These are phyloP conservation scores for Phyllosticta citrichinensis DNA, from an alignment of 2,329 filamentous ascomycete species.

Conservation along the genomic window DNA sequence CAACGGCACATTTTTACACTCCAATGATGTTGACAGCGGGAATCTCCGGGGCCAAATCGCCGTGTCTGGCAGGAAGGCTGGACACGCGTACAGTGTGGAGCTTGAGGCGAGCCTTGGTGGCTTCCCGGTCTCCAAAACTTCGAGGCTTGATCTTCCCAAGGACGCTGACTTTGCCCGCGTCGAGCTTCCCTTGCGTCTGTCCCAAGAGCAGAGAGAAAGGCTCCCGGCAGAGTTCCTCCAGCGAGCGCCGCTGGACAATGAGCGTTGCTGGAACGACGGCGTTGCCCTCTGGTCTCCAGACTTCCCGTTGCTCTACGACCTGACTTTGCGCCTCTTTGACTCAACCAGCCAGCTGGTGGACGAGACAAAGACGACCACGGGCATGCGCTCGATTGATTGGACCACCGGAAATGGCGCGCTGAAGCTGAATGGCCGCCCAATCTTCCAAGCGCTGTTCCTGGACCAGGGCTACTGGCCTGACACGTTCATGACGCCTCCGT, in stretches of 20 bases:
- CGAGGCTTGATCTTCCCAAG: conserved; percentile 34
- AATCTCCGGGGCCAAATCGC: conserved; percentile 42
- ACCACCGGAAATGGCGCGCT: conserved; percentile 47
- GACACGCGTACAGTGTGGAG: conserved; percentile 40
- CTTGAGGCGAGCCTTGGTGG: conserved; percentile 46
- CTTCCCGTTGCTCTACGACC: conserved; percentile 46
- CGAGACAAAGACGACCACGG: conserved; percentile 48
- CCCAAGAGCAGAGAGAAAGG: conserved; percentile 30
- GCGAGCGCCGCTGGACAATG: conserved; percentile 27
- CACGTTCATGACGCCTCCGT: conserved; percentile 50
- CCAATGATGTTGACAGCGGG: conserved; percentile 44
- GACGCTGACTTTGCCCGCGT: conserved; percentile 42
- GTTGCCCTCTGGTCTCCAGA: conserved; percentile 55
- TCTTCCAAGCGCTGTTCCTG: conserved; percentile 51
- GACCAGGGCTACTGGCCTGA: conserved; percentile 57
- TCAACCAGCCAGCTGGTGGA: conserved; percentile 39
- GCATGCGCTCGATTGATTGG: conserved; percentile 54
- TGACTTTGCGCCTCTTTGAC: conserved; percentile 42
- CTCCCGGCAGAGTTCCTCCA: conserved; percentile 29
- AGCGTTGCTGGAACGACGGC: conserved; percentile 40
- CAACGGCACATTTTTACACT: conserved; percentile 47
- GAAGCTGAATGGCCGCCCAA: conserved; percentile 47
- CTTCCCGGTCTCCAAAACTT: conserved; percentile 34
- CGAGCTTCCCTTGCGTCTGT: conserved; percentile 41
- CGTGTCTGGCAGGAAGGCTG: conserved; percentile 40